phyloP scores from a whole-genome alignment of 2,329 filamentous ascomycete genomes.

The Penicillium sp. region DNA sequence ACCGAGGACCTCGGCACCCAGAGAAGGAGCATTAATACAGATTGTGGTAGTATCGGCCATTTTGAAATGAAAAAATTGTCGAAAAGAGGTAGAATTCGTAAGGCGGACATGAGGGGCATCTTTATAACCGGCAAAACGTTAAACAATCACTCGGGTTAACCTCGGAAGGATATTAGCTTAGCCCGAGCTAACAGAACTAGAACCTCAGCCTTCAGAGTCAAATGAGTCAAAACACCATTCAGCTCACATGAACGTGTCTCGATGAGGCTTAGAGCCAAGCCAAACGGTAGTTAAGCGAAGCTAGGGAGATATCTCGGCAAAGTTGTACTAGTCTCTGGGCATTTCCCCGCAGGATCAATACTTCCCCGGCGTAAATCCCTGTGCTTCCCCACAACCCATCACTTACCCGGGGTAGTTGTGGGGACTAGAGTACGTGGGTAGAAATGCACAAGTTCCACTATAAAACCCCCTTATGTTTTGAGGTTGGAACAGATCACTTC shows the following conservation, averaged over 20 bases:
- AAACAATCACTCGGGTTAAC: not conserved
- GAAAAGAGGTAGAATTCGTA: not conserved
- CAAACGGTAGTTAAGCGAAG: not conserved
- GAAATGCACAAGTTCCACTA: not conserved
- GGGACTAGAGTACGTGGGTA: not conserved
- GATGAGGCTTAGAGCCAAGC: not conserved
- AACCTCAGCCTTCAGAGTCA: not conserved
- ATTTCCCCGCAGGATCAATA: not conserved
- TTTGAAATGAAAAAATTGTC: too few species aligned
- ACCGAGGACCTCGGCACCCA: not conserved
- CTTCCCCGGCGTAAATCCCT: not conserved
- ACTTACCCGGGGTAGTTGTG: not conserved
- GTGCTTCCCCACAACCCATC: not conserved
- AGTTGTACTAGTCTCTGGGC: not conserved
- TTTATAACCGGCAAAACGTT: conserved; percentile 1
- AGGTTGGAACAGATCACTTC: not conserved
- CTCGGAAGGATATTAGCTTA: not conserved
- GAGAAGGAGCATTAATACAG: not conserved
- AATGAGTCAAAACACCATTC: not conserved
- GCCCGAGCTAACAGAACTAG: not conserved
- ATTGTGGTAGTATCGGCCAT: not conserved
- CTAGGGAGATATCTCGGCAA: not conserved
- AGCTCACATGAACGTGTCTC: not conserved
- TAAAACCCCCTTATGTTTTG: not conserved
- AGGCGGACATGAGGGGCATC: not conserved